A percentile compares a stretch with the other conserved stretches of the same genome.
Conservation (phyloP, 768 basidiomycete genomes). For the Rhizopogon vulgaris region DNA sequence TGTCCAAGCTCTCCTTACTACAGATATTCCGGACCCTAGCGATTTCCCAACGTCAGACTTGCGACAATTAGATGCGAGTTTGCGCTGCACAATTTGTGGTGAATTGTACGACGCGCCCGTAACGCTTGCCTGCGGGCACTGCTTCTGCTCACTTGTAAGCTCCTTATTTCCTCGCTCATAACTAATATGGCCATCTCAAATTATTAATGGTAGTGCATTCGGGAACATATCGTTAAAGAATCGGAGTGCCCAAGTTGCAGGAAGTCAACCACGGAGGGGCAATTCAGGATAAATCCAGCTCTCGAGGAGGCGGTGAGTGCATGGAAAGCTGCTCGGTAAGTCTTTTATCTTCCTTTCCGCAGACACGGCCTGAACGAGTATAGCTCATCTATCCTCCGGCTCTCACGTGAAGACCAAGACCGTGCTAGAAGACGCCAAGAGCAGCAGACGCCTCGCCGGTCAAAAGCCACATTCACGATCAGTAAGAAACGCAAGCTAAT, state of each 20-base stretch:
- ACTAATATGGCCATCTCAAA: conserved; percentile 4
- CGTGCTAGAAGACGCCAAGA: conserved; percentile 1
- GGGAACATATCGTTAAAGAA: conserved; percentile 49
- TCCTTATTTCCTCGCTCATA: background rate
- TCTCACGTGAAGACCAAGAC: conserved; percentile 31
- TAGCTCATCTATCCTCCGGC: conserved; percentile 39
- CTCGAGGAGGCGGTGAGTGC: conserved; percentile 63
- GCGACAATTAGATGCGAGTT: conserved; percentile 52
- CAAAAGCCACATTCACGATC: conserved; percentile 13
- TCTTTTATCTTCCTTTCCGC: background rate
- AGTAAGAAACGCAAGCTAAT: conserved; percentile 33
- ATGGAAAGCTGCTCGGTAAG: conserved; percentile 71
- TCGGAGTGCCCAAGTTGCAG: conserved; percentile 73
- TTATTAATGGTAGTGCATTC: conserved; percentile 52
- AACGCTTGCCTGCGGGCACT: conserved; percentile 70
- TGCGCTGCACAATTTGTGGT: conserved; percentile 73
- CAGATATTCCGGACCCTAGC: conserved; percentile 53
- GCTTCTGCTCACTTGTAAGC: conserved; percentile 72
- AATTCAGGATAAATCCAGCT: conserved; percentile 61
- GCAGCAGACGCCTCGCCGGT: conserved; percentile 14
- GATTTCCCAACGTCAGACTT: conserved; percentile 67
- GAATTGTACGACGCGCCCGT: conserved; percentile 72
- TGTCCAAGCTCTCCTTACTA: conserved; percentile 22
- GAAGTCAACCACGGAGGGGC: conserved; percentile 49
- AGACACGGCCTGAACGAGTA: background rate